Evolutionary conservation across 345 rosid genomes (phyloP).

Genomic region (Syzygium grande): DNA sequence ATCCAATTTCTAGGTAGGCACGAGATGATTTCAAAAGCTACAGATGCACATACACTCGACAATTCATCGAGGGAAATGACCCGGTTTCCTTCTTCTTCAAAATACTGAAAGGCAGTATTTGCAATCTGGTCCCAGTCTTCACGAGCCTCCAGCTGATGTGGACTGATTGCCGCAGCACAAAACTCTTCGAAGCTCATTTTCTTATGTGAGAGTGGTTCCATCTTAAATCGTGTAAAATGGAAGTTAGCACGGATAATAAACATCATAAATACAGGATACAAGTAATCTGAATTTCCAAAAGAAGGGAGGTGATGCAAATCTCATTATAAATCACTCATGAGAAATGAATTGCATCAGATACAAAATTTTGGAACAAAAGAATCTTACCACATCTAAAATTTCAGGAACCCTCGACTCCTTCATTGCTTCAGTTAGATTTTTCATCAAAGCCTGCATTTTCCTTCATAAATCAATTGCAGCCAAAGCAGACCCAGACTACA

Average conservation of each 20-base stretch:
- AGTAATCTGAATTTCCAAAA: not conserved
- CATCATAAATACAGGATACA: not conserved
- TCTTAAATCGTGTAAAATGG: constrained; percentile 21
- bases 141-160: constrained; percentile 78
- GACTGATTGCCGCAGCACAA: constrained; percentile 84
- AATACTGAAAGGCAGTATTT: constrained; percentile 62
- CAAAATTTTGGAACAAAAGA: not conserved
- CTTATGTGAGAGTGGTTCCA: constrained; percentile 64
- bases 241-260: not conserved
- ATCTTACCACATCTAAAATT: constrained; percentile 30
- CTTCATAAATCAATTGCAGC: not conserved
- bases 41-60: constrained; percentile 37
- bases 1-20: not conserved
- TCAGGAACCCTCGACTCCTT: constrained; percentile 69
- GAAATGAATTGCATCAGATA: not conserved
- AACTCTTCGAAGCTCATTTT: constrained; percentile 81
- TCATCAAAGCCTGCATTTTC: constrained; percentile 55
- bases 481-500: not conserved
- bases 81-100: constrained; percentile 82
- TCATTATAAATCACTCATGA: not conserved
- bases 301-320: not conserved
- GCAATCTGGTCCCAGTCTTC: constrained; percentile 85
- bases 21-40: not conserved
- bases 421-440: constrained; percentile 77
- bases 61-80: constrained; percentile 68